phyloP scores from a whole-genome alignment of 2,329 filamentous ascomycete genomes.

The Stemphylium vesicarium region DNA sequence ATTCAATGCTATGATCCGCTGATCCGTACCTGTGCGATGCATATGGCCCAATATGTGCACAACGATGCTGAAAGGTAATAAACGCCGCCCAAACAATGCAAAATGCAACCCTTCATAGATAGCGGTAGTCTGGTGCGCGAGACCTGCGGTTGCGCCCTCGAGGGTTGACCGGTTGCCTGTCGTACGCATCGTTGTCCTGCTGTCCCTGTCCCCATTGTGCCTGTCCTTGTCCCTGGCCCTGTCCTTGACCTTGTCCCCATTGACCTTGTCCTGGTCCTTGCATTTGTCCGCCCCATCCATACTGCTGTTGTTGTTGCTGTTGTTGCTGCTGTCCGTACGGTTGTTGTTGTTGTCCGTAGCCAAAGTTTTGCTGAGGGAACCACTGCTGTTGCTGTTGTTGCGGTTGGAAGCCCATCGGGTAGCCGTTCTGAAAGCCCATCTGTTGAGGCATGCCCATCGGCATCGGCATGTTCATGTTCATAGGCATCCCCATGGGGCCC shows the following conservation, averaged over 20 bases:
- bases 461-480: conserved; percentile 38
- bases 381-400: conserved; percentile 11
- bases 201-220: conserved; percentile 11
- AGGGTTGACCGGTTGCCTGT: conserved; percentile 94
- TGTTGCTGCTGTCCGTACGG: conserved; percentile 8
- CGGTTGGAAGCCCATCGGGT: conserved; percentile 21
- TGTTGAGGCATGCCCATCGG: conserved; percentile 17
- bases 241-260: neutral
- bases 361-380: conserved; percentile 63
- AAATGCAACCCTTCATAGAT: conserved; percentile 12
- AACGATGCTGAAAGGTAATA: neutral
- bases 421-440: conserved; percentile 1
- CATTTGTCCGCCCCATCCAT: conserved; percentile 12
- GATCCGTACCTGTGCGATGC: neutral
- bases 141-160: conserved; percentile 80
- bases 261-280: conserved; percentile 10
- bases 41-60: neutral
- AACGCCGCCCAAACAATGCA: neutral
- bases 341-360: conserved; percentile 14
- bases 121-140: conserved; percentile 77
- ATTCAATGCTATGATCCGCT: neutral
- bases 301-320: conserved; percentile 22
- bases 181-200: conserved; percentile 71
- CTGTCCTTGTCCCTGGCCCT: neutral
- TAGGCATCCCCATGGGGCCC: conserved; percentile 28